Evolutionary conservation across 305 asterid species (phyloP), one percentile per base, ranked within the genome.

Genomic region (Plantago coronopus): DNA sequence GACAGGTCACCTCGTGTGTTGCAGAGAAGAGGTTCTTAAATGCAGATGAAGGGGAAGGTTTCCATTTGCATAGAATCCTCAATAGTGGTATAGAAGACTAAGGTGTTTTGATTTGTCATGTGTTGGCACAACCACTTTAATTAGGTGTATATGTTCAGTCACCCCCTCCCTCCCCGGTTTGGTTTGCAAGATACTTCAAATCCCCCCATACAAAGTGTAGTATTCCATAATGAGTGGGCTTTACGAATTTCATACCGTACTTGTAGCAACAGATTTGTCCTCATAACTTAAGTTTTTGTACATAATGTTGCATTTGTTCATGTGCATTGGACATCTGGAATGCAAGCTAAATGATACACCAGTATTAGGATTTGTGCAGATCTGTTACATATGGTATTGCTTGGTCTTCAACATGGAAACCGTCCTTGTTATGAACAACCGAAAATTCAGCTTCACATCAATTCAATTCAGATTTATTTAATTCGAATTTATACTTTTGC

Each of bases 21-120:
- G 65, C 83, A 67, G 96, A 81, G 84, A 91, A 72, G 70, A 76
- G 95, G 73, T 58, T 79, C 19, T 72, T 85, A 62, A 83, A 81
- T 47, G 93, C 89, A 14, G 88, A 80, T 72, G 86, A 85, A 23
- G 96, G 96, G 14, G 97, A 90, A 75, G 83, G 81, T 63, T 87
- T 90, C 74, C 74, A 76, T 31, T 76, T 90, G 66, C 77, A 78
- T 67, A 70, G 79, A 69, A 71, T 87, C 66, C 85, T 90, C 42
- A 63, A 79, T 48, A 81, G 72, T 56, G 73, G 77, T 61, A 74
- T 62, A 72, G 78, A 78, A 69, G 70, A 59, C 46, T 80, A 68
- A 71, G 22, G 56, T 22, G 58, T 19, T 4, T 12, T 2, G 12
- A 13, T 34, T 34, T 8, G 42, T 34, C 42, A 2, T 37, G 19